These are phyloP conservation scores for Rhizophora apiculata DNA, from an alignment of 345 rosid genomes.

Conservation along the genomic window DNA sequence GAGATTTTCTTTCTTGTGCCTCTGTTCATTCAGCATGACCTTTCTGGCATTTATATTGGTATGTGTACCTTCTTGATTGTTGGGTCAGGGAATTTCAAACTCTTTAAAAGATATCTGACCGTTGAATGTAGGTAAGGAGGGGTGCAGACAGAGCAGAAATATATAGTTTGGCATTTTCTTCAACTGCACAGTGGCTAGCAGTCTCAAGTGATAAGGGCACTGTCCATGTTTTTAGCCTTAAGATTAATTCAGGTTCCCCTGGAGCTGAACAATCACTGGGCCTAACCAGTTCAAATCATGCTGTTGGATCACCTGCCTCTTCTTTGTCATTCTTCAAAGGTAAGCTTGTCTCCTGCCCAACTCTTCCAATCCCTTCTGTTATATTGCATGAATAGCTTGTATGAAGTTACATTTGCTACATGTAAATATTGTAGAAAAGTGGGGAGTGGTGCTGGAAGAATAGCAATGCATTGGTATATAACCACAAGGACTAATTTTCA, in stretches of 20 bases:
- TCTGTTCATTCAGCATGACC: too few relatives aligned
- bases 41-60: not conserved
- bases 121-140: slow-evolving; percentile 62
- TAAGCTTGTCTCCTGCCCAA: slow-evolving; percentile 13
- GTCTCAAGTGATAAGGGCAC: slow-evolving; percentile 99
- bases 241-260: slow-evolving; percentile 50
- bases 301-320: slow-evolving; percentile 40
- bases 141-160: slow-evolving; percentile 99
- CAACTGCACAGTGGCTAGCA: slow-evolving; percentile 82
- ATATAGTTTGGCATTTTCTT: slow-evolving; percentile 89
- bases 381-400: not conserved
- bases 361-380: not conserved
- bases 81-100: not conserved
- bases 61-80: not conserved
- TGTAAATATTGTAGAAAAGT: too few relatives aligned
- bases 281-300: slow-evolving; percentile 31
- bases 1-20: not conserved
- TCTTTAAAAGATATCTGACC: too few relatives aligned
- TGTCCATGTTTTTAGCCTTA: slow-evolving; percentile 90
- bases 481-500: too few relatives aligned
- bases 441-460: too few relatives aligned
- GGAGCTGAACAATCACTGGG: slow-evolving; percentile 43
- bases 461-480: too few relatives aligned
- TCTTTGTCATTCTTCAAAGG: slow-evolving; percentile 84
- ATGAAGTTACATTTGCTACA: too few relatives aligned